Evolutionary conservation across 2,329 filamentous ascomycete genomes (phyloP), one percentile per base, ranked within the genome.

Genomic region (Colletotrichum siamense): DNA sequence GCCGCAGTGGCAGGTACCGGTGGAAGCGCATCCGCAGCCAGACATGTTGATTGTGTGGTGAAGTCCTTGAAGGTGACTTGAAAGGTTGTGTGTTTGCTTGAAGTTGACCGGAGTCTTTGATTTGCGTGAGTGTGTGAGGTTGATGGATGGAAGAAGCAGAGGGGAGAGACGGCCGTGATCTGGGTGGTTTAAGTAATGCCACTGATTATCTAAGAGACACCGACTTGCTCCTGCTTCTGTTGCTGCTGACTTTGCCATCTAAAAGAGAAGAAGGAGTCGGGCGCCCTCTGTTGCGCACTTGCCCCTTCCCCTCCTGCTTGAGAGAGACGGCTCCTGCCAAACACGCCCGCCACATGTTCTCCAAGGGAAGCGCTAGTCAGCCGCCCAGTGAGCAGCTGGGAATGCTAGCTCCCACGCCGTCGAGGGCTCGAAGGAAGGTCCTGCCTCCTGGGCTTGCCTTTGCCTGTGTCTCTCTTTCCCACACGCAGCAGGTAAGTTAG

Each of bases 21-120:
- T 16, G 36, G 82, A 79, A 79, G 84, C 79, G 78, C 86, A 87
- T 80, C 85, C 86, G 79, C 85, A 88, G 80, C 83, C 85, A 81
- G 82, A 81, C 86, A 88, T 88, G 79, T 76, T 87, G 81, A 82
- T 76, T 61, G 63, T 66, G 16, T 59, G 26, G 18, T 49, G 12
- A 34, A 32, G 34, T 65, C 15, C 12, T 62, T 69, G 22, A 57
- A 44, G 34, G 55, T 59, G 62, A 52, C 10, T 66, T 67, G 39
- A 34, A 28, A 63, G 26, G 13, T 22, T 59, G 9, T 18, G 16
- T 69, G 49, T 30, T 49, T 16, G 28, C n/a, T 13, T 30, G 34
- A 52, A 32, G 3, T 24, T 70, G 49, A 59, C 44, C 34, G 24
- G 5, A 68, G 49, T 49, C 34, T 24, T 65, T 52, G 55, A 3